Conservation (phyloP, 306 rosid genomes). For the Gastrolobium villosum region DNA sequence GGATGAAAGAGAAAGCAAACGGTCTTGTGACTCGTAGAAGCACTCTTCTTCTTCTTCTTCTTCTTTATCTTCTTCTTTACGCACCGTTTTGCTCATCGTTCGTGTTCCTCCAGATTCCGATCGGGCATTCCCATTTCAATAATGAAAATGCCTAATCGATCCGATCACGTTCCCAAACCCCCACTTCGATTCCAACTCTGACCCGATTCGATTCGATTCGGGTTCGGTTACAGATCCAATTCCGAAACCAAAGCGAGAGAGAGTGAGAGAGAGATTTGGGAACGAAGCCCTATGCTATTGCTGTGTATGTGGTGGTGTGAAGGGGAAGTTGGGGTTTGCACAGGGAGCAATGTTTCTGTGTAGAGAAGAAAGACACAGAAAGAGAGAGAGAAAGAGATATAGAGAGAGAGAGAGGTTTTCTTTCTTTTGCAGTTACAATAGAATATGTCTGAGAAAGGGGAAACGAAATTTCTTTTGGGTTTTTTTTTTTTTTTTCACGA, state of each 20-base stretch:
- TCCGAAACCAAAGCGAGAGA: no score
- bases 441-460: conserved; percentile 47
- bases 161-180: no score
- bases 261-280: conserved; percentile 34
- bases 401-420: conserved; percentile 20
- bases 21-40: conserved; percentile 95
- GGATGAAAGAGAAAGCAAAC: conserved; percentile 81
- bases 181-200: no score
- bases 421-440: conserved; percentile 14
- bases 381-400: conserved; percentile 22
- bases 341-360: conserved; percentile 54
- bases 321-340: conserved; percentile 59
- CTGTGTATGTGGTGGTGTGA: conserved; percentile 33
- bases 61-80: conserved; percentile 59
- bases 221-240: no score
- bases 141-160: conserved; percentile 58
- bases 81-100: conserved; percentile 77
- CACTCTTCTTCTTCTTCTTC: conserved; percentile 68
- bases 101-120: conserved; percentile 8
- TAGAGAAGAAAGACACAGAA: conserved; percentile 29
- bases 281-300: conserved; percentile 73
- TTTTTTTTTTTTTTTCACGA: not conserved
- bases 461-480: conserved; percentile 41
- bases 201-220: no score
- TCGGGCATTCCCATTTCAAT: conserved; percentile 84